Evolutionary conservation across 192 early-diverging fungal species (phyloP).

Genomic region (Chytriomyces sp.): DNA sequence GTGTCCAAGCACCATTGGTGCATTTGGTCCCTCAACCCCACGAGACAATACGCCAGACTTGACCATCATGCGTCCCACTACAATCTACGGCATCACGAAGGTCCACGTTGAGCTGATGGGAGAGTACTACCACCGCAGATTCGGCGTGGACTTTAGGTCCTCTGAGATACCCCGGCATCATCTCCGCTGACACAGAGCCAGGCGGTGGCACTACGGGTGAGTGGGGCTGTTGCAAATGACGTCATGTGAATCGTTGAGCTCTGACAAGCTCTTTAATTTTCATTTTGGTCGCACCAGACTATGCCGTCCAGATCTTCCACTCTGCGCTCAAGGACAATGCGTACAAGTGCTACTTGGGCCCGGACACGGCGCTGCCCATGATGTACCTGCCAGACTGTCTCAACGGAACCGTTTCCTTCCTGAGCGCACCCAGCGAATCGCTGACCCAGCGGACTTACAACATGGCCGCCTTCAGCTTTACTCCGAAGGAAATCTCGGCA

Average conservation of each 20-base stretch:
- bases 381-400: constrained; percentile 72
- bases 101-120: constrained; percentile 70
- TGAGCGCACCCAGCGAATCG: constrained; percentile 53
- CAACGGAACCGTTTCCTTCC: constrained; percentile 66
- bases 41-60: constrained; percentile 65
- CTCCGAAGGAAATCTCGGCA: constrained; percentile 57
- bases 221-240: background rate
- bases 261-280: no score
- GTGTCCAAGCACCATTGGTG: constrained; percentile 72
- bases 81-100: constrained; percentile 73
- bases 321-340: constrained; percentile 61
- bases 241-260: no score
- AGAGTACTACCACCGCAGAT: constrained; percentile 71
- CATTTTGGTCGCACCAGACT: constrained; percentile 44
- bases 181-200: constrained; percentile 68
- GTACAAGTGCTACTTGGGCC: constrained; percentile 65
- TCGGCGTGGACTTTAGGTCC: constrained; percentile 69
- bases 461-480: constrained; percentile 65
- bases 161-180: constrained; percentile 69
- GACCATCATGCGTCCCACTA: constrained; percentile 72
- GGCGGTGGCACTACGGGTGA: constrained; percentile 66
- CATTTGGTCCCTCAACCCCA: constrained; percentile 70
- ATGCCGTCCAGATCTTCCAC: constrained; percentile 74
- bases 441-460: constrained; percentile 69
- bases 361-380: constrained; percentile 66